Conservation (phyloP, 176 grass and related monocot species). For the Elymus sibiricus region DNA sequence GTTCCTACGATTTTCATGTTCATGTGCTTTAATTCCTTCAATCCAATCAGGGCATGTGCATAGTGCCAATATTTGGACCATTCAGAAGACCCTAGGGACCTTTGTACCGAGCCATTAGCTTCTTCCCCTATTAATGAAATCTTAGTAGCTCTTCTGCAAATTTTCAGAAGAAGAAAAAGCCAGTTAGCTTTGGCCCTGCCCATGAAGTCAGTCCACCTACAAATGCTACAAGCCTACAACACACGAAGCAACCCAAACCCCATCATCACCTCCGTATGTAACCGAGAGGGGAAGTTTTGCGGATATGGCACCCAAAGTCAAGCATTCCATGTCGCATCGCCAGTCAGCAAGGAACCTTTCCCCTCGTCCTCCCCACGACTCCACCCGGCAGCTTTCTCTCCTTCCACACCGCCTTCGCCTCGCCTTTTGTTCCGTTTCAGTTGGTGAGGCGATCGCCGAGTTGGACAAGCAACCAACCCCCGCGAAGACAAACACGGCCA, state of each 20-base stretch:
- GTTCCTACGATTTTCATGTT: no score
- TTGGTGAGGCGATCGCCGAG: slow-evolving; percentile 45
- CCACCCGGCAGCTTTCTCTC: neutral
- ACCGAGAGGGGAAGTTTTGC: neutral
- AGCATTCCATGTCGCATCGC: neutral
- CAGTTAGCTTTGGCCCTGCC: neutral
- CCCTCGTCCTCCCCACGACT: neutral
- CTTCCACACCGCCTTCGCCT: neutral
- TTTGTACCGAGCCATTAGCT: no score
- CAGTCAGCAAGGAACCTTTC: slow-evolving; percentile 1
- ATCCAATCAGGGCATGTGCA: no score
- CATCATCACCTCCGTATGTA: neutral
- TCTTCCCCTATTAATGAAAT: no score
- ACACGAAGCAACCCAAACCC: neutral
- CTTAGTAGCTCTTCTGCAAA: no score
- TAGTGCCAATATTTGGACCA: no score
- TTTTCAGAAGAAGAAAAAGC: no score
- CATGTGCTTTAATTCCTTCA: no score
- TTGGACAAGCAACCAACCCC: slow-evolving; percentile 37
- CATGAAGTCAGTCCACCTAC: neutral
- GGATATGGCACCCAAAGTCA: slow-evolving; percentile 15
- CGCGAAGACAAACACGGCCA: neutral
- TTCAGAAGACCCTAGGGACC: no score
- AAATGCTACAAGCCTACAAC: neutral
- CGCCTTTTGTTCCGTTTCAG: slow-evolving; percentile 22